phyloP scores from a whole-genome alignment of 2,329 filamentous ascomycete genomes.

The Diaporthe citrichinensis region DNA sequence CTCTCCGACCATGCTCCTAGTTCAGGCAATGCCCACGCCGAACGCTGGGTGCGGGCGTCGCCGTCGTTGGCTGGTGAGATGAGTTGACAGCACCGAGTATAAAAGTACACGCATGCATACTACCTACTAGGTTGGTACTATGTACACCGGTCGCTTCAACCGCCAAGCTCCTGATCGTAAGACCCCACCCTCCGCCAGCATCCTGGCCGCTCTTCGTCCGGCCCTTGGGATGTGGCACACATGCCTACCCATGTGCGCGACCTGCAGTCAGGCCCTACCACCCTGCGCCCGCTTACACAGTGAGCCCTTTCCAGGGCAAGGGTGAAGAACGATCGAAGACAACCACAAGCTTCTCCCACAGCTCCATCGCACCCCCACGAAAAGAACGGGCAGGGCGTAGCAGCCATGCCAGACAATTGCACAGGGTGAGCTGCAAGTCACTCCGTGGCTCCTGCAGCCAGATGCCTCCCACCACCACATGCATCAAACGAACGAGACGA shows the following conservation, averaged over 20 bases:
- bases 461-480: neutral
- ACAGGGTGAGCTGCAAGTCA: slow-evolving; percentile 21
- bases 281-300: slow-evolving; percentile 14
- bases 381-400: neutral
- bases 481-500: neutral
- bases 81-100: neutral
- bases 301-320: slow-evolving; percentile 14
- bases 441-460: slow-evolving; percentile 21
- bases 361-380: slow-evolving; percentile 12
- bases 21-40: slow-evolving; percentile 8
- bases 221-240: slow-evolving; percentile 12
- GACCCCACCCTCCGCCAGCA: slow-evolving; percentile 27
- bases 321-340: slow-evolving; percentile 21
- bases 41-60: slow-evolving; percentile 9
- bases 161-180: slow-evolving; percentile 33
- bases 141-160: slow-evolving; percentile 15
- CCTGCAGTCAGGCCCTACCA: slow-evolving; percentile 28
- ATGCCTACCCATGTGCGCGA: slow-evolving; percentile 26
- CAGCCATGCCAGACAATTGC: slow-evolving; percentile 23
- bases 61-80: slow-evolving; percentile 15
- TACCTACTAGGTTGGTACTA: neutral
- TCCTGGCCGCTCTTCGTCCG: slow-evolving; percentile 8
- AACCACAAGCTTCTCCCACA: slow-evolving; percentile 20
- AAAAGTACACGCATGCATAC: neutral
- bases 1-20: neutral